Base-by-base conservation (phyloP, 176 grass and related monocot species). In the Aegilops umbellulata region DNA sequence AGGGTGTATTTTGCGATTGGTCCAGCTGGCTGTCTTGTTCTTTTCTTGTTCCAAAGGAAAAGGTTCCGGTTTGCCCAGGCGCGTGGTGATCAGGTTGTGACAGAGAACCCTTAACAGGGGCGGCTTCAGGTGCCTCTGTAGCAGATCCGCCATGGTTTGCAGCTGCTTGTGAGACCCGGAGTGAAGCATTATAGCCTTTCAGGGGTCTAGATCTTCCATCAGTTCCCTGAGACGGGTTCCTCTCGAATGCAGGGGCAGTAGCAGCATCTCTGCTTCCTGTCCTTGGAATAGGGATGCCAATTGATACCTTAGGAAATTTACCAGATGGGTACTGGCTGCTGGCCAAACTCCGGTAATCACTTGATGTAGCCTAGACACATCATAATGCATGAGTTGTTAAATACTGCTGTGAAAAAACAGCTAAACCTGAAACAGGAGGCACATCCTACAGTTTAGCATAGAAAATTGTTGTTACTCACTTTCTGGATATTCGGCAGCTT, bases 291-390 rank as follows among this genome's bases (percentile, higher is more conserved):
- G 74, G 76, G 64, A 96, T 73, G 9, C 92, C 90, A 73, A 99
- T 86, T 87, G 94, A 99, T 77, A 96, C 97, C 86, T 91, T 99
- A 22, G 90, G 92, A 60, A 96, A 87, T 87, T 88, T 89, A 55
- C 86, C 92, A 89, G 85, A 88, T 34, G 85, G 84, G 88, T 90
- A 91, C 38, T 94, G 78, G 27, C 78, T 88, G 71, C 85, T 93
- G 74, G 66, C 87, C 81, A 98, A 85, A 90, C 92, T 94, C 90
- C 85, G 83, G 79, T 74, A 79, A 29, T 84, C 80, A 87, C 79
- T 90, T 86, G 83, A 81, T 77, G 85, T 44, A 80, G 86, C 80
- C 95, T 95, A 53, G n/a, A 89, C 16, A 82, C 23, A 60, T 26
- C 60, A 91, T 73, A 81, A 32, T 60, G 49, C 26, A 31, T 42